These are phyloP conservation scores for Litchi chinensis DNA, from an alignment of 345 rosid genomes.

Conservation along the genomic window DNA sequence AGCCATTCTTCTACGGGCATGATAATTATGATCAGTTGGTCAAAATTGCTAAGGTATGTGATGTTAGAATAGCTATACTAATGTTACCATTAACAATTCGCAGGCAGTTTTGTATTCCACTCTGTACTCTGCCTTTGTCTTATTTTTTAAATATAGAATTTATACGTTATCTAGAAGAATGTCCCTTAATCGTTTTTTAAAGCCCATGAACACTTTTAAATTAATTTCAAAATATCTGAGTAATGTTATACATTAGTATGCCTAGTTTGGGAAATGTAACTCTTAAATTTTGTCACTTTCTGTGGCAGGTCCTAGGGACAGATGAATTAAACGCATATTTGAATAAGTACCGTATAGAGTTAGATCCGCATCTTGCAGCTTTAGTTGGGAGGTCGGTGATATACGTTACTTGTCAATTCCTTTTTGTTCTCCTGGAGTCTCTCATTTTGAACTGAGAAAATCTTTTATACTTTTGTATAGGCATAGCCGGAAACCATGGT, in stretches of 20 bases:
- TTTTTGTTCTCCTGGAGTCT: neutral
- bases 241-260: neutral
- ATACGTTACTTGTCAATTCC: neutral
- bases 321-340: constrained; percentile 86
- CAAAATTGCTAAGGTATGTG: constrained; percentile 89
- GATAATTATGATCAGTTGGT: constrained; percentile 98
- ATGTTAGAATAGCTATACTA: constrained; percentile 5
- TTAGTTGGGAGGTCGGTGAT: constrained; percentile 80
- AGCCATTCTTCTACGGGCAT: constrained; percentile 98
- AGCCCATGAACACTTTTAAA: neutral
- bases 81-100: neutral
- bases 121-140: neutral
- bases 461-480: constrained; percentile 34
- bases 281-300: neutral
- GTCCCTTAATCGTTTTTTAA: neutral
- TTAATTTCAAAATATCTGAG: neutral
- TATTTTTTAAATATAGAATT: neutral
- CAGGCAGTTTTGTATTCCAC: neutral
- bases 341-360: constrained; percentile 78
- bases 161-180: neutral
- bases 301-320: constrained; percentile 81
- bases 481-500: constrained; percentile 94
- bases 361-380: constrained; percentile 88
- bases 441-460: constrained; percentile 7
- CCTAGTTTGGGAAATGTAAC: constrained; percentile 7